Base-by-base conservation (phyloP, 306 rosid genomes). In the Cicer yamashitae region DNA sequence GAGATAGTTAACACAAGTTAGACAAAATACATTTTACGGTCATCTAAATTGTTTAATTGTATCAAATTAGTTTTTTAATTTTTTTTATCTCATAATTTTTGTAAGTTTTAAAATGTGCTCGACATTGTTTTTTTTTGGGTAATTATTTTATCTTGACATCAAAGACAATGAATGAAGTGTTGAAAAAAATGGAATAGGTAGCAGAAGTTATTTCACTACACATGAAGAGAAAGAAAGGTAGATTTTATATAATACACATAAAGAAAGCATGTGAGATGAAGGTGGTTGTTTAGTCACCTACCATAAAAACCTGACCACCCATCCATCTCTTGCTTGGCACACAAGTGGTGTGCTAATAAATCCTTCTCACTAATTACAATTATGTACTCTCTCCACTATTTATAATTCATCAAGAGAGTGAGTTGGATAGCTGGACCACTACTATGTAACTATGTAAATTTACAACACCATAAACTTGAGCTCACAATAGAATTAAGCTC, bases 271-370 rank as follows among this genome's bases (percentile, higher is more conserved):
- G 90, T 83, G 88, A 86, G 82, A 72, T 63, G 45, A 83, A 93
- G 94, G 94, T 87, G 93, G 94, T 91, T 90, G 96, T 93, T 90
- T 87, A 90, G 98, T 93, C 98, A 90, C 91, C 94, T 84, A 90
- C 94, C 93, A 89, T 83, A 83, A 86, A 86, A 87, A 87, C 98
- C 86, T 85, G 89, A 89, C 86, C 81, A 86, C 77, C 87, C 87
- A 89, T 85, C 92, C 80, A 82, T 82, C 84, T 75, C 70, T 47
- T 52, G 76, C 46, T 82, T 68, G 74, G 52, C 73, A 75, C 75
- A 74, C 81, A 71, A 81, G 84, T 83, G 84, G 87, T 81, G 83
- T 81, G 84, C 79, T 81, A 78, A 70, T 78, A 81, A 84, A 83
- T 83, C 89, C 70, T 64, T 77, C 83, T 77, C 82, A 73, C 76